Conservation (phyloP, 805 yeast species). For the Diddensiella transvaalensis region DNA sequence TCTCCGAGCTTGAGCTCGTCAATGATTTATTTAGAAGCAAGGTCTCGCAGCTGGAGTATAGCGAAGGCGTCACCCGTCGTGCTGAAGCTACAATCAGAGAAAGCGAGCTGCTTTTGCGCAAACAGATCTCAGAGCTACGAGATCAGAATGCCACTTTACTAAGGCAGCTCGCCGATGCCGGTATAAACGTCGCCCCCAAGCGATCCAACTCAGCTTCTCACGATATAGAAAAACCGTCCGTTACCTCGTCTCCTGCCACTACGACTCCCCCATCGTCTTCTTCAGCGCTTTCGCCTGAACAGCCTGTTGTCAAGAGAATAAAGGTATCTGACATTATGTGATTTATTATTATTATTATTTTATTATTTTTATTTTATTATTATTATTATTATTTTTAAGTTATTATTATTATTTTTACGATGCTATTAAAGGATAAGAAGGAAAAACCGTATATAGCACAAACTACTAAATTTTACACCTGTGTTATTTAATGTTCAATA, state of each 20-base stretch:
- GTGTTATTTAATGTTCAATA: too few species aligned
- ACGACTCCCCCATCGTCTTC: not conserved
- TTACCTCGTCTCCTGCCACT: not conserved
- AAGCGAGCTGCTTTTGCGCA: constrained; percentile 19
- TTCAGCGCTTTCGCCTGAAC: constrained; percentile 1
- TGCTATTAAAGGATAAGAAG: too few species aligned
- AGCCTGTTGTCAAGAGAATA: constrained; percentile 16
- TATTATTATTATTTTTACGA: too few species aligned
- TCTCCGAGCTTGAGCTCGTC: constrained; percentile 86
- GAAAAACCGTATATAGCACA: too few species aligned
- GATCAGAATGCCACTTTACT: not conserved
- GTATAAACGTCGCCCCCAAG: not conserved
- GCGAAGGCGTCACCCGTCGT: constrained; percentile 35
- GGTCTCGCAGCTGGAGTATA: constrained; percentile 73
- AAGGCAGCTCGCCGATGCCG: constrained; percentile 1
- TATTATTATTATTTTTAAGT: too few species aligned
- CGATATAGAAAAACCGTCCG: not conserved
- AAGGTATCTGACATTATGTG: constrained; percentile 20
- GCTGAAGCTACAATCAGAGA: constrained; percentile 20
- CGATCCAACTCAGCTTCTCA: too few species aligned
- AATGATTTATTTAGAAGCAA: constrained; percentile 83
- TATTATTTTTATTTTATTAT: constrained; percentile 2
- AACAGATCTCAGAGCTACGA: constrained; percentile 19
- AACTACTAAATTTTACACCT: too few species aligned
- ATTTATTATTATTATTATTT: not conserved